These are phyloP conservation scores for Leccinum uliginosum DNA, from an alignment of 768 basidiomycete species.

Conservation along the genomic window DNA sequence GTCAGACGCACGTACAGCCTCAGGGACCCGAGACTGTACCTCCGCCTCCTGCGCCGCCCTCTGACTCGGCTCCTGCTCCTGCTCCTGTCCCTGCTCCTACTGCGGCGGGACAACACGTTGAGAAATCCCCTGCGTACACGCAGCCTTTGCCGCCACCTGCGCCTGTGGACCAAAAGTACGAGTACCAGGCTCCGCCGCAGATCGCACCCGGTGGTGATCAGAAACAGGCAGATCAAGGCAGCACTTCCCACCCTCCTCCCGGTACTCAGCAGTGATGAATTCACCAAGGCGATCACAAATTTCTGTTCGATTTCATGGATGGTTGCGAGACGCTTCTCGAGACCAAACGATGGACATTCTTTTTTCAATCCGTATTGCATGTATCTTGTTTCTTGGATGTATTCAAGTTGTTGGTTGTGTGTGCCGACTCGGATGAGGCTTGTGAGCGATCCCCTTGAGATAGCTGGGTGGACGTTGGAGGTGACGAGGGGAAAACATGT, in stretches of 20 bases:
- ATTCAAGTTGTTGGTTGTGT: not conserved
- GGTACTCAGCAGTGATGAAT: not conserved
- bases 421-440: not conserved
- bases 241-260: not conserved
- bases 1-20: not conserved
- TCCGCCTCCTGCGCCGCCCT: not conserved
- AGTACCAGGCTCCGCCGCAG: not conserved
- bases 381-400: not conserved
- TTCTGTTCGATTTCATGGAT: not conserved
- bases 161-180: not conserved
- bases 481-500: not conserved
- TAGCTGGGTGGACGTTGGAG: not conserved
- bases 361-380: not conserved
- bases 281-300: not conserved
- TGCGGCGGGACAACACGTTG: not conserved
- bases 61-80: not conserved
- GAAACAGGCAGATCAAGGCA: slow-evolving; percentile 1
- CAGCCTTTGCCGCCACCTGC: not conserved
- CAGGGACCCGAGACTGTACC: not conserved
- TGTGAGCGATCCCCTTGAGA: too few species aligned
- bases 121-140: not conserved
- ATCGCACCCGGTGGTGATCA: slow-evolving; percentile 3
- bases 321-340: not conserved
- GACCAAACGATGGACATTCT: not conserved
- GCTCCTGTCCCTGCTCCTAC: not conserved